Evolutionary conservation across 768 basidiomycete species (phyloP), one percentile per base, ranked within the genome.

Genomic region (Naganishia vishniacii): DNA sequence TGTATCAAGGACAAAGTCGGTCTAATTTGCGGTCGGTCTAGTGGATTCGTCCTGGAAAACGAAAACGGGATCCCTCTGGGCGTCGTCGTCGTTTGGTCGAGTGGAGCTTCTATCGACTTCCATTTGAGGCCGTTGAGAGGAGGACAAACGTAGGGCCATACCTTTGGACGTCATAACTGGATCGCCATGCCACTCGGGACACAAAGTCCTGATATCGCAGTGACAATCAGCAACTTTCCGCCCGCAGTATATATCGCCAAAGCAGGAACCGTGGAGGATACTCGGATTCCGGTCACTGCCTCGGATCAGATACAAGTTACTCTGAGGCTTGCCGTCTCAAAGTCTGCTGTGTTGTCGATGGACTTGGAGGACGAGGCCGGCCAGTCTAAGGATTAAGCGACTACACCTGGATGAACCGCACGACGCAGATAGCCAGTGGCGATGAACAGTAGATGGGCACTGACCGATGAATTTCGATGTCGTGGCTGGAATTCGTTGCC

Each of bases 71-170:
- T 34, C 53, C 6, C 25, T 56, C 20, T 25, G 37, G 53, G 20
- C 37, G 11, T 25, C 40, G 12, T 40, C 53, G 18, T 56, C 53
- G 13, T 56, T 56, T 56, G 53, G 53, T 23, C 53, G 53, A 25
- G 31, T 56, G n/a, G 34, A n/a, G 23, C 53, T 2, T 37, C 53
- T 4, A 56, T 56, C 34, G 53, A 56, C 53, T 56, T 56, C 40
- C 32, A 56, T 40, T 13, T 56, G 20, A 32, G 3, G 37, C 16
- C 15, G 20, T 9, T n/a, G 11, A 37, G 20, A 23, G 40, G 23
- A 26, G 18, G 20, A 23, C 20, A 13, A 25, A 11, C 7, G 23
- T 20, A 26, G 37, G 34, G n/a, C 6, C 13, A 20, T 44, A 5
- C n/a, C 42, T n/a, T n/a, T n/a, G 42, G 6, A 12, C 42, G 3